Evolutionary conservation across 2,329 filamentous ascomycete species (phyloP), one percentile per base, ranked within the genome.

Genomic region (Verruconis gallopava): DNA sequence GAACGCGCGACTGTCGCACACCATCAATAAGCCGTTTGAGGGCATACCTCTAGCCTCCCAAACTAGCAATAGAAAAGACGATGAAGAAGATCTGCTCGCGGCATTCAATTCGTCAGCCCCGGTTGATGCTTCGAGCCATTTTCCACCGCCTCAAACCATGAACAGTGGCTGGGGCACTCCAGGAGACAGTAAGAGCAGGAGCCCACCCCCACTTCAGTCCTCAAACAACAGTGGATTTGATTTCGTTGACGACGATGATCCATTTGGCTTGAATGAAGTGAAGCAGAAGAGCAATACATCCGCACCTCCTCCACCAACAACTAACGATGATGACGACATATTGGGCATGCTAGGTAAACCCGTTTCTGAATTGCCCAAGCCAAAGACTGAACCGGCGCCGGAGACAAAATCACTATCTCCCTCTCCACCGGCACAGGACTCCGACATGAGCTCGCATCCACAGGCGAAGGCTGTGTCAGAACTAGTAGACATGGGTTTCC

Each of bases 401-500:
- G 21, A 19, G 18, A 9, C 22, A 14, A 36, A 12, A 36, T 5
- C 28, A 14, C 13, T 13, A 13, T 15, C 4, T 15, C 21, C 33
- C n/a, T 11, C n/a, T 28, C 25, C 38, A 39, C 12, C 39, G 13
- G 43, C 46, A 34, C 49, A 54, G 32, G 41, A 37, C 39, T 44
- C 36, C 43, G 47, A 47, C 19, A 30, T 34, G 21, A 53, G 59
- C 2, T 52, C 52, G 2, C 65, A 64, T 51, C 76, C 75, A 1
- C 78, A 81, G 44, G 85, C 94, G 54, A 76, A 74, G 50, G 84
- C 86, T 6, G 75, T 96, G 19, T 85, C 84, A 6, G 85, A 96
- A 57, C 66, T 98, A 19, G 77, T 95, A 3, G 89, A 95, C 50
- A 96, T 96, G 75, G 91, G 91, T 1, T 98, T 98, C 52, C 77